Percentiles rank a stretch among this genome's conserved stretches.
Conservation (phyloP, 1,139 yeast genomes). For the Lodderomyces margitis region DNA sequence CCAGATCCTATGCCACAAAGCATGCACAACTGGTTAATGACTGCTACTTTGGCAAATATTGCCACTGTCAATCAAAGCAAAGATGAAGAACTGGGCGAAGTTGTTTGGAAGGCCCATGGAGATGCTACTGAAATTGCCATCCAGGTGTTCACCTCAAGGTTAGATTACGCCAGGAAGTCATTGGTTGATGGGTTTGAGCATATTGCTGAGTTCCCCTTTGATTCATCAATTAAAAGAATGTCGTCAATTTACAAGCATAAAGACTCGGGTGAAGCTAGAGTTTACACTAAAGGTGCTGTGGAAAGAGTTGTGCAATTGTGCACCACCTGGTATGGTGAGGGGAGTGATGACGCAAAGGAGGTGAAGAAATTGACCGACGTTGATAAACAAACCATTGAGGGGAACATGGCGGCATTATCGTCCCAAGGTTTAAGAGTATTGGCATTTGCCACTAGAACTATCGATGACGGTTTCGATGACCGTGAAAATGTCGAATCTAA, state of each 20-base stretch:
- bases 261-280: conserved; percentile 26
- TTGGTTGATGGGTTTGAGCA: conserved; percentile 44
- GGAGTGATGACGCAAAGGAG: conserved; percentile 24
- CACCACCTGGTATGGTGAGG: conserved; percentile 47
- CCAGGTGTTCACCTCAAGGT: conserved; percentile 65
- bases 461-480: background rate
- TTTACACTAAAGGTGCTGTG: conserved; percentile 78
- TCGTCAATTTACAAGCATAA: conserved; percentile 52
- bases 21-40: conserved; percentile 49
- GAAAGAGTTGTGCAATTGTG: conserved; percentile 67
- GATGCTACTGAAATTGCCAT: conserved; percentile 87
- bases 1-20: conserved; percentile 22
- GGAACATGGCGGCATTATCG: conserved; percentile 62
- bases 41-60: conserved; percentile 73
- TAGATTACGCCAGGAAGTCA: conserved; percentile 47
- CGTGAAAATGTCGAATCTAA: conserved; percentile 56
- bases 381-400: conserved; percentile 44
- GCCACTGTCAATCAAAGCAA: conserved; percentile 47
- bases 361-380: conserved; percentile 38
- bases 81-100: conserved; percentile 34
- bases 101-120: conserved; percentile 70
- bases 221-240: conserved; percentile 77
- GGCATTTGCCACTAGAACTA: conserved; percentile 57
- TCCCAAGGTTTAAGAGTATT: conserved; percentile 71
- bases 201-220: conserved; percentile 72